Conservation (phyloP, 164 flowering plant species). For the Euptelea pleiosperma region DNA sequence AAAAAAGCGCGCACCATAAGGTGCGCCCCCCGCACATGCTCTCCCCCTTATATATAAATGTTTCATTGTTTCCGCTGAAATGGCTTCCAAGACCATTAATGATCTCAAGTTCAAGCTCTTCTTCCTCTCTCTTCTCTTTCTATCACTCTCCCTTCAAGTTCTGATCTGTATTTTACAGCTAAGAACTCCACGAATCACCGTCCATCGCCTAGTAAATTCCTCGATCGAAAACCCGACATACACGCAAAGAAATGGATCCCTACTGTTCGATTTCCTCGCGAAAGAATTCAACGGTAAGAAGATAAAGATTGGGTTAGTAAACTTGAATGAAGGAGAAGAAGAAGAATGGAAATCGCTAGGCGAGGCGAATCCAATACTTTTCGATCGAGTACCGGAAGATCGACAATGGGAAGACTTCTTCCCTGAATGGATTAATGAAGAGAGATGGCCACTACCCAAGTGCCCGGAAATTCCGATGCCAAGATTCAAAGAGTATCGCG, state of each 20-base stretch:
- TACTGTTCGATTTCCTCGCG: constrained; percentile 13
- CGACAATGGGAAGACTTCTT: constrained; percentile 52
- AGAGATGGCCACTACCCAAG: constrained; percentile 21
- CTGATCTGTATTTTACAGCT: background rate
- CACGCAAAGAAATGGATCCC: background rate
- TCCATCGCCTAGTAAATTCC: background rate
- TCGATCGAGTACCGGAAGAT: constrained; percentile 37
- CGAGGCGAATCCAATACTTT: constrained; percentile 24
- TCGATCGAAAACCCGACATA: background rate
- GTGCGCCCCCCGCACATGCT: too few species aligned
- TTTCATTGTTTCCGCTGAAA: too few species aligned
- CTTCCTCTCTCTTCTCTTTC: constrained; percentile 9
- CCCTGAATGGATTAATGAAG: constrained; percentile 79
- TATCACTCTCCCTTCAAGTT: constrained; percentile 18
- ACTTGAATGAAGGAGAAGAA: constrained; percentile 20
- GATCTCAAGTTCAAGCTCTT: constrained; percentile 14
- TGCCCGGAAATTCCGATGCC: constrained; percentile 82
- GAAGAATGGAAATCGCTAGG: constrained; percentile 13
- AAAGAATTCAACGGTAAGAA: constrained; percentile 8
- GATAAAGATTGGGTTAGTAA: constrained; percentile 40
- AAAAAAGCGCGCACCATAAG: too few species aligned
- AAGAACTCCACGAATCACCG: background rate
- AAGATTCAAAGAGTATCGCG: constrained; percentile 23
- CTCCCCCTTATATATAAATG: too few species aligned
- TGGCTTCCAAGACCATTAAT: too few species aligned